These are phyloP conservation scores for Trapa bicornis DNA, from an alignment of 345 rosid species.

Conservation along the genomic window DNA sequence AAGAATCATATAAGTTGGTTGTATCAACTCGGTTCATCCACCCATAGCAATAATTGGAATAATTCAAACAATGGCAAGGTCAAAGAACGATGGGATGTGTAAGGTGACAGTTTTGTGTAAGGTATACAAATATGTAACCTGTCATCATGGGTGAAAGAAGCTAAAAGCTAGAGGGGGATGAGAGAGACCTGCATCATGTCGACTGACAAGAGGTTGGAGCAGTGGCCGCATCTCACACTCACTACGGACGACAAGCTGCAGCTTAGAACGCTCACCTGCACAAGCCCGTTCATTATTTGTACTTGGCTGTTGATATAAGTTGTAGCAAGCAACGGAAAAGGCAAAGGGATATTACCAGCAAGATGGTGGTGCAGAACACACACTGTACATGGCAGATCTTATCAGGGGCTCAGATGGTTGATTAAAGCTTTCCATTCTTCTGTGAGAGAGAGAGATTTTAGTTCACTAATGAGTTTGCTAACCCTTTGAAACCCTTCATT, in stretches of 20 bases:
- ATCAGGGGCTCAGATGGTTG: conserved; percentile 68
- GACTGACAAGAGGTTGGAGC: conserved; percentile 87
- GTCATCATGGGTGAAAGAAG: conserved; percentile 48
- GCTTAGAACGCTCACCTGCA: conserved; percentile 83
- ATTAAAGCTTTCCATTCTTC: conserved; percentile 41
- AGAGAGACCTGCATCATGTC: conserved; percentile 82
- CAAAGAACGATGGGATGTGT: too few relatives aligned
- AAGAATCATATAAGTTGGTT: not conserved
- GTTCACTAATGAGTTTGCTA: too few relatives aligned
- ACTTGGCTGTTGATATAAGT: too few relatives aligned
- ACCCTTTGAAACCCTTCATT: too few relatives aligned
- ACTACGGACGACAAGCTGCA: conserved; percentile 79
- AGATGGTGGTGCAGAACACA: conserved; percentile 81
- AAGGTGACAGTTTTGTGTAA: not conserved
- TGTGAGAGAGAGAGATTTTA: not conserved
- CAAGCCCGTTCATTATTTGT: not conserved
- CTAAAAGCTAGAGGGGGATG: conserved; percentile 62
- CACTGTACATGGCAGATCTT: conserved; percentile 97
- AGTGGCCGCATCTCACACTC: conserved; percentile 92
- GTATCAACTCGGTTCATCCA: not conserved
- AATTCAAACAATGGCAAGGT: too few relatives aligned
- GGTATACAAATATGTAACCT: not conserved
- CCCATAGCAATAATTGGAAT: not conserved
- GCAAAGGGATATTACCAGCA: conserved; percentile 43
- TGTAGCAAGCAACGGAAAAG: not conserved